Percentiles rank a stretch among this genome's conserved stretches.
Conservation (phyloP, 371 early-diverging fungal species). For the Rhizopus arrhizus region DNA sequence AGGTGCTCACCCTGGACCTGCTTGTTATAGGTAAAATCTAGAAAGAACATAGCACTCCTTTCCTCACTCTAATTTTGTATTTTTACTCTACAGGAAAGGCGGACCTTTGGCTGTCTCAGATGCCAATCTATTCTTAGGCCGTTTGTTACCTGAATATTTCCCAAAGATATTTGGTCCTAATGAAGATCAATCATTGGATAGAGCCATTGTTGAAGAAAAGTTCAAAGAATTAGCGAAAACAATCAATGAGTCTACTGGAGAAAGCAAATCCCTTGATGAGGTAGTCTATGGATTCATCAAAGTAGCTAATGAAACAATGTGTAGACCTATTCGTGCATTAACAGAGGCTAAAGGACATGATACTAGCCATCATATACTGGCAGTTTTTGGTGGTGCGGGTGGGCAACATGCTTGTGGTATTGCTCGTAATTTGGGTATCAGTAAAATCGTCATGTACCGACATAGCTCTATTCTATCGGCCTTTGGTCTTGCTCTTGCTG, state of each 20-base stretch:
- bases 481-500: conserved; percentile 88
- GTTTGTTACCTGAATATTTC: conserved; percentile 86
- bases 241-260: conserved; percentile 61
- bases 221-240: conserved; percentile 67
- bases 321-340: conserved; percentile 90
- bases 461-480: conserved; percentile 92
- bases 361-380: conserved; percentile 80
- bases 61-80: conserved; percentile 33
- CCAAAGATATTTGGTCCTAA: conserved; percentile 94
- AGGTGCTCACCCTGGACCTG: conserved; percentile 95
- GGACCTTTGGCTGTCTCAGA: conserved; percentile 94
- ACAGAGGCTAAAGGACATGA: conserved; percentile 95
- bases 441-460: conserved; percentile 79
- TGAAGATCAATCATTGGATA: conserved; percentile 83
- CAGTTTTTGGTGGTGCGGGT: conserved; percentile 97
- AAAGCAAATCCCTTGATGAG: conserved; percentile 69
- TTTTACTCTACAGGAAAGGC: conserved; percentile 66
- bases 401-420: conserved; percentile 94
- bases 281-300: conserved; percentile 92
- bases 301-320: conserved; percentile 96
- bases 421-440: conserved; percentile 86
- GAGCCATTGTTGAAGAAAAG: conserved; percentile 60
- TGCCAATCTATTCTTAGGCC: conserved; percentile 89
- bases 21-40: conserved; percentile 63
- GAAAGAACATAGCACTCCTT: not conserved